These are phyloP conservation scores for Thelonectria olida DNA, from an alignment of 2,329 filamentous ascomycete species.

Conservation along the genomic window DNA sequence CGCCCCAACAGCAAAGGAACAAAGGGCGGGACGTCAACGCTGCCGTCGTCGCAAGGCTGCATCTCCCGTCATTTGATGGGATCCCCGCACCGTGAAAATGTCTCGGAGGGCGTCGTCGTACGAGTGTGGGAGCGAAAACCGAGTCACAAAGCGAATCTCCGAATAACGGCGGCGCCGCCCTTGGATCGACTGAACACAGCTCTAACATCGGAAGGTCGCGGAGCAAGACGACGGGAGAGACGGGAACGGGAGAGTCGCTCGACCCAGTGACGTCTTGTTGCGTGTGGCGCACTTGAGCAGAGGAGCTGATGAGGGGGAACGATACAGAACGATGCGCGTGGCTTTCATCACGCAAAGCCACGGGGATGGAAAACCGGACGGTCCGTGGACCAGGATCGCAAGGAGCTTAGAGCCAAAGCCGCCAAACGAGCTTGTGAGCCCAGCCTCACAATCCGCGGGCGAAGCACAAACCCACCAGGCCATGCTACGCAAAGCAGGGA, in stretches of 20 bases:
- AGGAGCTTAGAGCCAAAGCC: background rate
- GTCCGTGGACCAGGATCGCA: background rate
- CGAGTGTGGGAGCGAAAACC: background rate
- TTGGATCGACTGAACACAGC: conserved; percentile 15
- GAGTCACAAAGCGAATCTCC: background rate
- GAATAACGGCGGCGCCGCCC: conserved; percentile 6
- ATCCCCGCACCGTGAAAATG: conserved; percentile 2
- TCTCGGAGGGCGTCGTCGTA: background rate
- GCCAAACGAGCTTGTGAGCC: background rate
- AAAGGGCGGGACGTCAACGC: conserved; percentile 8
- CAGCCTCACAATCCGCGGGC: conserved; percentile 3
- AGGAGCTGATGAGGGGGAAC: background rate
- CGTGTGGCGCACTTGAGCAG: conserved; percentile 6
- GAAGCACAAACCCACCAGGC: no score
- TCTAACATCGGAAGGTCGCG: conserved; percentile 1
- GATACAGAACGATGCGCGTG: background rate
- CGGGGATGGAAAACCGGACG: conserved; percentile 1
- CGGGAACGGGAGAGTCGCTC: no score
- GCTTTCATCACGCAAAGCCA: conserved; percentile 18
- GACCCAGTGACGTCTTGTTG: background rate
- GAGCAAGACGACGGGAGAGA: background rate
- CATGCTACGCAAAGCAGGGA: background rate
- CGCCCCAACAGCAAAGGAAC: background rate
- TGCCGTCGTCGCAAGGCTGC: background rate
- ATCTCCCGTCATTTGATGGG: background rate